Base-by-base conservation (phyloP, 179 eudicot genomes). In the Patellifolia procumbens region DNA sequence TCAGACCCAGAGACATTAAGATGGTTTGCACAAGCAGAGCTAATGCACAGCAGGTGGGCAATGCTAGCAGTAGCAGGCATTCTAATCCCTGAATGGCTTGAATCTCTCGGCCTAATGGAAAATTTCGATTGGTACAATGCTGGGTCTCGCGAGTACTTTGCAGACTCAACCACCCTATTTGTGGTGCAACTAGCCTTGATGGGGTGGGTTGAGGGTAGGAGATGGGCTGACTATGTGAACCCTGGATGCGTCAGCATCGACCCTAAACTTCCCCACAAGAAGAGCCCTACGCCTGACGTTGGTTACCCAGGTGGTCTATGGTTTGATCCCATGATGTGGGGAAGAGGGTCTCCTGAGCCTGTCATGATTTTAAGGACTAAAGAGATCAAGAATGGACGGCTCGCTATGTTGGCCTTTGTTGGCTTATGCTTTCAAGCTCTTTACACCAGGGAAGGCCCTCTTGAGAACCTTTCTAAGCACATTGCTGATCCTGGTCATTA, bases 261-360 rank as follows among this genome's bases (percentile, higher is more conserved):
- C 60, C 96, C 91, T n/a, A 87, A 78, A 1, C 45, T 87, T 2
- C 94, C 94, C 0, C 70, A 91, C 66, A 85, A 78, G 86, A 88
- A 80, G 82, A 89, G 80, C 45, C 93, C 97, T 2, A 86, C 76
- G 72, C 84, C 94, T 0, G 97, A 92, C 22, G 98, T 94, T 51
- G 98, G 98, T 7, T 94, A 92, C 87, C 98, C 97, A 0, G 98
- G 97, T 32, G 97, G 98, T 28, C 79, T 94, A 20, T 94, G 95
- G 93, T 94, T 94, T 13, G 97, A 92, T 62, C 91, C 91, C 0
- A 35, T 89, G 45, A 92, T 83, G 89, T 94, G 98, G 98, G 98
- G 97, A 6, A 68, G 96, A 77, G 97, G 97, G 37, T 90, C 98
- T 0, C 97, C 97, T 0, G 91, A 92, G 81, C 96, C 97, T 0